Evolutionary conservation across 1,284 basidiomycete genomes (phyloP).

Genomic region (Puccinia coronata): DNA sequence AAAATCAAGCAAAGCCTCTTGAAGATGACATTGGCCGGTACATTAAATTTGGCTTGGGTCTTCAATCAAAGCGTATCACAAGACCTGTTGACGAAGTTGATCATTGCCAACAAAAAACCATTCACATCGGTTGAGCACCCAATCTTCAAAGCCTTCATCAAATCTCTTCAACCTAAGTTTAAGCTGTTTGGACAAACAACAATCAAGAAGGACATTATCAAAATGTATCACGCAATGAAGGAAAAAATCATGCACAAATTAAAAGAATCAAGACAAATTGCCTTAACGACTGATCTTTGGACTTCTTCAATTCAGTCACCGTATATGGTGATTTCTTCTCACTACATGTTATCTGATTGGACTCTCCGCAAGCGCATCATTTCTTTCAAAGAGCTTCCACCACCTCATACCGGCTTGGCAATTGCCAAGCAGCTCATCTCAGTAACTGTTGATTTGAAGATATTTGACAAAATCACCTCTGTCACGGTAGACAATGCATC

Average conservation of each 20-base stretch:
- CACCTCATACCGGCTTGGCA: not conserved
- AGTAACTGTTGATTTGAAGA: not conserved
- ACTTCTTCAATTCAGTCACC: not conserved
- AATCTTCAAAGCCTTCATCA: too few relatives aligned
- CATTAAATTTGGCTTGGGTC: not conserved
- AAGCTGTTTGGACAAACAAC: not conserved
- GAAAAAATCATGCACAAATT: not conserved
- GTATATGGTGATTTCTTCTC: not conserved
- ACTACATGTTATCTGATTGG: not conserved
- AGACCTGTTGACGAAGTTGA: not conserved
- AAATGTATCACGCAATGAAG: not conserved
- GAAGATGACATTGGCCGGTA: too few relatives aligned
- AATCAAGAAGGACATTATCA: not conserved
- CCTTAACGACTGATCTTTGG: not conserved
- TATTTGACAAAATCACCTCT: not conserved
- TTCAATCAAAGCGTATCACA: not conserved
- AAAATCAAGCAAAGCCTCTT: too few relatives aligned
- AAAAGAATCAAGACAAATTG: not conserved
- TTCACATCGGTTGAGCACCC: too few relatives aligned
- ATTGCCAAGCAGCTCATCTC: not conserved
- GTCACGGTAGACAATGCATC: not conserved
- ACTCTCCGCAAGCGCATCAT: not conserved
- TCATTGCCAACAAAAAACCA: not conserved
- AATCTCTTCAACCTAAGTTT: not conserved
- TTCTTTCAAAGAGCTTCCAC: not conserved